Conservation (phyloP, 2,329 filamentous ascomycete species). For the Zymoseptoria tritici region DNA sequence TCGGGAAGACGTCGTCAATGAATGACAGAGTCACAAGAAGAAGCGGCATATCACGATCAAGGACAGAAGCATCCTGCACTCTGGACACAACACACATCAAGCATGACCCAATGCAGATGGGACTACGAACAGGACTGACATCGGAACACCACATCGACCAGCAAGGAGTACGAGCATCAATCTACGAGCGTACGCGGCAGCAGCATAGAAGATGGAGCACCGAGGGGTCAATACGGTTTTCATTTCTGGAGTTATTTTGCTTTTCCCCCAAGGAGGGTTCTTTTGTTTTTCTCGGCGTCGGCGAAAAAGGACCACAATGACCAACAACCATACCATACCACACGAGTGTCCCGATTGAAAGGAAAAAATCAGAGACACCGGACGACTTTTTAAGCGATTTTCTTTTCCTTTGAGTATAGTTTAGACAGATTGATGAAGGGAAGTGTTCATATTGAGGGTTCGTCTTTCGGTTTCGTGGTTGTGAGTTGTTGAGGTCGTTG, state of each 20-base stretch:
- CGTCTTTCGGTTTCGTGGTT: no score
- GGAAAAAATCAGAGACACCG: background rate
- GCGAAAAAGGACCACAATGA: background rate
- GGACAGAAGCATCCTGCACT: background rate
- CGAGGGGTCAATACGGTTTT: background rate
- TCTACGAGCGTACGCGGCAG: background rate
- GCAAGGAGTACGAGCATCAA: background rate
- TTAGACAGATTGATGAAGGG: background rate
- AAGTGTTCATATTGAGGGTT: background rate
- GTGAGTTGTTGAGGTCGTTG: no score
- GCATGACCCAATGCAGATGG: background rate
- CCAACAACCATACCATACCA: background rate
- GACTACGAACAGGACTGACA: background rate
- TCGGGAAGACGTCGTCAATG: background rate
- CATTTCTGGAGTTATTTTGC: background rate
- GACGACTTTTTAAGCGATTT: background rate
- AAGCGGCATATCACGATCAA: background rate
- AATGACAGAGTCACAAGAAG: background rate
- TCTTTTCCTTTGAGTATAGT: background rate
- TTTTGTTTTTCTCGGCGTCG: background rate
- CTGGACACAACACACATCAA: background rate
- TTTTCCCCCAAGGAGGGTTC: no score
- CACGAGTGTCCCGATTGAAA: background rate
- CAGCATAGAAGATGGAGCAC: background rate
- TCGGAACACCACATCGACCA: background rate